Conservation (phyloP, 164 flowering plant genomes). For the Dillenia suffruticosa region DNA sequence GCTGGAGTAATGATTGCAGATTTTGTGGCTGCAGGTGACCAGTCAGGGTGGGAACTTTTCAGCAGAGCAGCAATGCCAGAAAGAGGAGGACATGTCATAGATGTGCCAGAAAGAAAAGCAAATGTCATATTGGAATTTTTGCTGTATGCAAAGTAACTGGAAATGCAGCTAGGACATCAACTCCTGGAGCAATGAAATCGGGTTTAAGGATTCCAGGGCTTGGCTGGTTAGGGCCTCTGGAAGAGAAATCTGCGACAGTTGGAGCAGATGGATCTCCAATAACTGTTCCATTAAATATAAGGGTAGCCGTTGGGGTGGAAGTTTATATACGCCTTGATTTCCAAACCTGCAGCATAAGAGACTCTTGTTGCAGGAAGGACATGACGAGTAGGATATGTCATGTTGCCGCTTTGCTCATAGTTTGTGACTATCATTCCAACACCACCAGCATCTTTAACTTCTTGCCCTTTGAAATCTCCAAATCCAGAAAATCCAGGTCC, state of each 20-base stretch:
- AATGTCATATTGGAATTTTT: not conserved
- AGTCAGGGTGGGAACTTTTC: too few relatives aligned
- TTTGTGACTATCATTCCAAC: constrained; percentile 8
- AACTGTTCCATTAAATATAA: constrained; percentile 4
- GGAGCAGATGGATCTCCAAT: constrained; percentile 3
- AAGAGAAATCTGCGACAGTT: constrained; percentile 5
- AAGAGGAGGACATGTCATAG: constrained; percentile 4
- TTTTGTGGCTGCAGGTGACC: too few relatives aligned
- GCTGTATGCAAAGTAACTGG: not conserved
- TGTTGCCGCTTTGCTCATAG: not conserved
- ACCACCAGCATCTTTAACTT: constrained; percentile 1
- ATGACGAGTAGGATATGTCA: not conserved
- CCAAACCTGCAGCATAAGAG: not conserved
- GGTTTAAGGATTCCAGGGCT: constrained; percentile 3
- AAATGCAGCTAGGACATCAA: constrained; percentile 7
- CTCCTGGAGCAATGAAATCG: too few relatives aligned
- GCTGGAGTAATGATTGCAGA: constrained; percentile 6
- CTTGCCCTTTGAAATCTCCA: not conserved
- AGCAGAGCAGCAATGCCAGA: too few relatives aligned
- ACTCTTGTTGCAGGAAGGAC: constrained; percentile 5
- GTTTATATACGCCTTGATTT: not conserved
- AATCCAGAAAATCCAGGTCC: not conserved
- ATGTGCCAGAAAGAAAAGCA: constrained; percentile 6
- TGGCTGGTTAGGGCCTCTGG: constrained; percentile 8
- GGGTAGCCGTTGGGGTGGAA: constrained; percentile 1